phyloP scores from a whole-genome alignment of 2,329 filamentous ascomycete species.

The Fusarium lyarnte region DNA sequence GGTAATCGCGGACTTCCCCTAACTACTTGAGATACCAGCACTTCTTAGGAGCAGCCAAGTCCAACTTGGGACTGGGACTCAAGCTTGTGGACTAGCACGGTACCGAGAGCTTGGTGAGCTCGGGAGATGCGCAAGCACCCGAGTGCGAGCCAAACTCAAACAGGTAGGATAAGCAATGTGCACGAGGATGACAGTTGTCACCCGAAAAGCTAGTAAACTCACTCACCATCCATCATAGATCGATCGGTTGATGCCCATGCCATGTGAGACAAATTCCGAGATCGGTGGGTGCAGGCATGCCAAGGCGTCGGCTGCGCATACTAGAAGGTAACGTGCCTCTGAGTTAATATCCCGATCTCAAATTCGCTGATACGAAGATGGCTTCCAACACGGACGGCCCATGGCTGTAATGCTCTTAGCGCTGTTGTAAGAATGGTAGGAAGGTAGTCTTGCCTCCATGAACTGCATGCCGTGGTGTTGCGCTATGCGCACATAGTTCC shows the following conservation, averaged over 20 bases:
- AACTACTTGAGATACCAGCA: not conserved
- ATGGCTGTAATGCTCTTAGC: not conserved
- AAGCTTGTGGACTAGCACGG: not conserved
- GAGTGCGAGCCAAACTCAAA: slow-evolving; percentile 19
- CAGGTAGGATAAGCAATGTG: slow-evolving; percentile 5
- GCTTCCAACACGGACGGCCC: not conserved
- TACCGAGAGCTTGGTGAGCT: slow-evolving; percentile 25
- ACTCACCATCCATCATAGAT: not conserved
- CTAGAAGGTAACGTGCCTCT: not conserved
- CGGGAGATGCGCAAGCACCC: slow-evolving; percentile 37
- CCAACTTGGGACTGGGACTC: slow-evolving; percentile 17
- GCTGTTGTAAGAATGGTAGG: not conserved
- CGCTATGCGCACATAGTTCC: not conserved
- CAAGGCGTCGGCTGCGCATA: not conserved
- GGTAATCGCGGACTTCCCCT: not conserved
- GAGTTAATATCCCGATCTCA: not conserved
- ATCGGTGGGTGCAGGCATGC: not conserved
- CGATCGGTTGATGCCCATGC: not conserved
- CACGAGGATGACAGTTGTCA: slow-evolving; percentile 16
- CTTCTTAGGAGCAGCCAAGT: slow-evolving; percentile 9
- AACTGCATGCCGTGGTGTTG: slow-evolving; percentile 11
- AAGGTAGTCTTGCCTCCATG: not conserved
- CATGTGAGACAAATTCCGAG: not conserved
- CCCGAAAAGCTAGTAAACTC: slow-evolving; percentile 3
- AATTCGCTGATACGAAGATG: not conserved